Evolutionary conservation across 2,329 filamentous ascomycete species (phyloP).

Genomic region (Xylaria sp.): DNA sequence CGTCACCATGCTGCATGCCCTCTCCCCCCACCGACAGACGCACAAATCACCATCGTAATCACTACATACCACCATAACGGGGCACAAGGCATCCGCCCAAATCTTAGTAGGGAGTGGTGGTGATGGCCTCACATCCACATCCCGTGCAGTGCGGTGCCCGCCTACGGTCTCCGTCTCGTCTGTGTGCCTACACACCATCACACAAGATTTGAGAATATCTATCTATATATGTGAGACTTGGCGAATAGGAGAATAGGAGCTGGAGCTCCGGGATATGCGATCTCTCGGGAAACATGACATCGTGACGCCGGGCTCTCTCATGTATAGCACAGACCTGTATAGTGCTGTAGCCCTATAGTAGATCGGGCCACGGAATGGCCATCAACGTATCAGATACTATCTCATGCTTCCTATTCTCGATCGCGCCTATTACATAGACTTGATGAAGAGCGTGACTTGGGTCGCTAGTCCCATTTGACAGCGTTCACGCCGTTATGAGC

Average conservation of each 20-base stretch:
- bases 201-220: conserved; percentile 11
- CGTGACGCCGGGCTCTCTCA: conserved; percentile 9
- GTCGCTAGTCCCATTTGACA: conserved; percentile 21
- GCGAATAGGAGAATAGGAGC: neutral
- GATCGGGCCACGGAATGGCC: conserved; percentile 15
- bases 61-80: conserved; percentile 38
- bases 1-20: conserved; percentile 45
- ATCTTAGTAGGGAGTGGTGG: conserved; percentile 38
- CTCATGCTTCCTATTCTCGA: conserved; percentile 21
- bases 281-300: neutral
- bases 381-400: conserved; percentile 28
- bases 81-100: conserved; percentile 39
- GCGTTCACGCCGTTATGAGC: conserved; percentile 30
- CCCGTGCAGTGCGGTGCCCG: conserved; percentile 29
- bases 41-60: conserved; percentile 30
- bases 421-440: conserved; percentile 17
- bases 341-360: conserved; percentile 22
- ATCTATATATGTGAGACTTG: conserved; percentile 5
- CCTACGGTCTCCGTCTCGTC: conserved; percentile 20
- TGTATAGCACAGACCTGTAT: neutral
- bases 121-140: conserved; percentile 44
- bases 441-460: conserved; percentile 22
- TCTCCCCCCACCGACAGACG: conserved; percentile 36
- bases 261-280: conserved; percentile 1
- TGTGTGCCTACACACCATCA: conserved; percentile 22